Percentiles rank a stretch among this genome's conserved stretches.
These are phyloP conservation scores for Stereum hirsutum DNA, from an alignment of 1,284 basidiomycete species.

Conservation along the genomic window DNA sequence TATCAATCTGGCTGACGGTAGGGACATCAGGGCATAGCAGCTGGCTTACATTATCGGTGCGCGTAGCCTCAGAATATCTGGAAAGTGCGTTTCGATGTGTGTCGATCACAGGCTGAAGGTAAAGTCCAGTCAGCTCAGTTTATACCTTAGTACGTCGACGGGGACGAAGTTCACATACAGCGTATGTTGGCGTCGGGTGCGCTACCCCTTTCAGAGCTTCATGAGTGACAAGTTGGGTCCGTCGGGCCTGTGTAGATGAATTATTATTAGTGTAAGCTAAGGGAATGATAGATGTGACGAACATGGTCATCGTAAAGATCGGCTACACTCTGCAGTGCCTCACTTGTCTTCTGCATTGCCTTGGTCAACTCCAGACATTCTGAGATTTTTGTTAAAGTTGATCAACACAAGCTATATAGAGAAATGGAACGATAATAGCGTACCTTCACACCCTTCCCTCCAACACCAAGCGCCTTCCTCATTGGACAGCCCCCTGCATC, in stretches of 20 bases:
- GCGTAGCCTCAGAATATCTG: slow-evolving; percentile 48
- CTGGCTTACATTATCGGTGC: slow-evolving; percentile 28
- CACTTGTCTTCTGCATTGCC: slow-evolving; percentile 69
- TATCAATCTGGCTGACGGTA: slow-evolving; percentile 4
- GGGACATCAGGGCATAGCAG: neutral
- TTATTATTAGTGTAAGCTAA: neutral
- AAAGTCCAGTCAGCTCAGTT: slow-evolving; percentile 5
- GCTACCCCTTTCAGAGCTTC: slow-evolving; percentile 69
- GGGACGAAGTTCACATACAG: no score
- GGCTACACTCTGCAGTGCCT: slow-evolving; percentile 65
- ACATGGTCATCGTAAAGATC: slow-evolving; percentile 76
- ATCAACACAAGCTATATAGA: no score
- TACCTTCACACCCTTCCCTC: slow-evolving; percentile 66
- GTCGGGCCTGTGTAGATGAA: slow-evolving; percentile 43
- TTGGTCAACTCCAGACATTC: slow-evolving; percentile 73
- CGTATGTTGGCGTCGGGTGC: slow-evolving; percentile 63
- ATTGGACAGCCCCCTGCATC: slow-evolving; percentile 50
- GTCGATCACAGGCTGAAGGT: slow-evolving; percentile 54
- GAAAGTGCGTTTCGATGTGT: slow-evolving; percentile 61
- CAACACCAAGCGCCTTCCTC: slow-evolving; percentile 80
- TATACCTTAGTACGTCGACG: no score
- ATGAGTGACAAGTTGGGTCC: slow-evolving; percentile 63
- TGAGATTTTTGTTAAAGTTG: slow-evolving; percentile 16
- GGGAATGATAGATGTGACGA: slow-evolving; percentile 14
- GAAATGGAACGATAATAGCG: slow-evolving; percentile 5